A percentile compares a stretch with the other conserved stretches of the same genome.
phyloP scores from a whole-genome alignment of 371 early-diverging fungal genomes.

The Mortierella sp. region DNA sequence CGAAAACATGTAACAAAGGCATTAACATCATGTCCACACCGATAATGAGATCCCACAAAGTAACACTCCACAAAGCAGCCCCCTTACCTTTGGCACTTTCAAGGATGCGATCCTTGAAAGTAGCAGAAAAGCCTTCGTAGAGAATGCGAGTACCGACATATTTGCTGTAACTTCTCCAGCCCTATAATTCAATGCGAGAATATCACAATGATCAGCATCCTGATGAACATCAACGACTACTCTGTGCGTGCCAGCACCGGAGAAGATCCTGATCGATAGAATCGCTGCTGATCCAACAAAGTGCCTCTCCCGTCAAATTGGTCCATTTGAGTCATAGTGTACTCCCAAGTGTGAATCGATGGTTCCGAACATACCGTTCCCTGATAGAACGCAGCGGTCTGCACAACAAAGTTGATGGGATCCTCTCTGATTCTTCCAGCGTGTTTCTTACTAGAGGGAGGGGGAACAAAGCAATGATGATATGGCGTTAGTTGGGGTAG shows the following conservation, averaged over 20 bases:
- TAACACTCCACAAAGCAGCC: not conserved
- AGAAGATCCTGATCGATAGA: no score
- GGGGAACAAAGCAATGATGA: not conserved
- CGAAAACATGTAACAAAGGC: not conserved
- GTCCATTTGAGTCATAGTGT: no score
- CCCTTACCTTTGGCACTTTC: conserved; percentile 59
- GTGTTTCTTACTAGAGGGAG: conserved; percentile 64
- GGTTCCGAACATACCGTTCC: conserved; percentile 65
- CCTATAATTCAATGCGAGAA: no score
- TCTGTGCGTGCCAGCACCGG: no score
- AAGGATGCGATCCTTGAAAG: conserved; percentile 69
- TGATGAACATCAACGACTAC: no score
- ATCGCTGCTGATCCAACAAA: no score
- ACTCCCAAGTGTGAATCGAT: not conserved
- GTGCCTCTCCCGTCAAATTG: no score
- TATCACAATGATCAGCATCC: no score
- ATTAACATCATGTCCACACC: conserved; percentile 34
- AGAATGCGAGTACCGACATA: conserved; percentile 82
- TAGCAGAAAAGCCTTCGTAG: conserved; percentile 72
- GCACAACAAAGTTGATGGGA: conserved; percentile 82
- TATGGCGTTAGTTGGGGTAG: not conserved
- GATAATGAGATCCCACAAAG: no score
- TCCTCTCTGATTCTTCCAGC: conserved; percentile 78
- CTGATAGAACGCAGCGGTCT: conserved; percentile 74
- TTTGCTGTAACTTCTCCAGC: conserved; percentile 83